Conservation (phyloP, 495 filamentous ascomycete species). For the Poronia punctata region DNA sequence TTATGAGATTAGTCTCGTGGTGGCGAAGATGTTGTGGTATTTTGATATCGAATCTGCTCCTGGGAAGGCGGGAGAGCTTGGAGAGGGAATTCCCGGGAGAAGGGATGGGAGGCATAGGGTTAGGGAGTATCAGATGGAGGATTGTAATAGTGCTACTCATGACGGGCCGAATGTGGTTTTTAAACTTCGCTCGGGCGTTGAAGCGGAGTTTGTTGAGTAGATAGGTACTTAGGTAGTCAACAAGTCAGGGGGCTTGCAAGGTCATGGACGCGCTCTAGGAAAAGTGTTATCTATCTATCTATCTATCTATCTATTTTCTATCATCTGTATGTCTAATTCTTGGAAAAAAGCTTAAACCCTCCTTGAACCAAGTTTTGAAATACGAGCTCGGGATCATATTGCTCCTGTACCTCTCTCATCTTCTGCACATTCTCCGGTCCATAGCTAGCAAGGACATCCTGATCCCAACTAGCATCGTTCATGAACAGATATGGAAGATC, state of each 20-base stretch:
- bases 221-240: too few relatives aligned
- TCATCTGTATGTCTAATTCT: too few relatives aligned
- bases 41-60: constrained; percentile 22
- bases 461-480: constrained; percentile 19
- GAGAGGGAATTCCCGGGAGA: too few relatives aligned
- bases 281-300: too few relatives aligned
- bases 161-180: not conserved
- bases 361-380: constrained; percentile 26
- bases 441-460: constrained; percentile 27
- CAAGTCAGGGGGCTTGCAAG: too few relatives aligned
- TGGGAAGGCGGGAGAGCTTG: constrained; percentile 5
- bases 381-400: constrained; percentile 31
- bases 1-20: constrained; percentile 24
- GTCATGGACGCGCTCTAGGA: too few relatives aligned
- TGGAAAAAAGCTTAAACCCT: constrained; percentile 7
- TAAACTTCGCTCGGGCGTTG: too few relatives aligned
- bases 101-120: too few relatives aligned
- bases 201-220: too few relatives aligned
- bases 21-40: constrained; percentile 25
- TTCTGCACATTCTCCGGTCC: constrained; percentile 23
- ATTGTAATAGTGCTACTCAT: not conserved
- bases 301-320: too few relatives aligned
- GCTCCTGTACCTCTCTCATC: constrained; percentile 18
- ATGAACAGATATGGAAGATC: constrained; percentile 11
- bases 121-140: not conserved